phyloP scores from a whole-genome alignment of 306 rosid genomes.

The Cercis canadensis region DNA sequence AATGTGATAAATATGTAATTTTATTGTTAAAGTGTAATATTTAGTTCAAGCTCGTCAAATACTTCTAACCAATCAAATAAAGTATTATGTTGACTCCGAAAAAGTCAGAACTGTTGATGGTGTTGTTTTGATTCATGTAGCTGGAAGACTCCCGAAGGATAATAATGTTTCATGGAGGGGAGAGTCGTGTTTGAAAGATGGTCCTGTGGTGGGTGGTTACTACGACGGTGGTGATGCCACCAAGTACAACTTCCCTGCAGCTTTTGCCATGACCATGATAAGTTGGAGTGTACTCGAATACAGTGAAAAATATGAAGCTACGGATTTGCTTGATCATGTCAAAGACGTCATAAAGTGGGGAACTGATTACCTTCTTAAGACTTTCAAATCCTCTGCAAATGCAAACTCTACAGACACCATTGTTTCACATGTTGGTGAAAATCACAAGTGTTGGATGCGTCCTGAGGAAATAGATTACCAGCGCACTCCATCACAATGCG shows the following conservation, averaged over 20 bases:
- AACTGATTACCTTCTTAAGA: constrained; percentile 76
- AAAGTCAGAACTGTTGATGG: too few relatives aligned
- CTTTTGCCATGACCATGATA: constrained; percentile 79
- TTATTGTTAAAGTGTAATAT: too few relatives aligned
- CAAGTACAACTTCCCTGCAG: constrained; percentile 73
- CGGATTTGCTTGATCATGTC: constrained; percentile 70
- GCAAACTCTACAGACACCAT: constrained; percentile 15
- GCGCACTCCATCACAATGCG: constrained; percentile 49
- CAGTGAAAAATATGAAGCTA: constrained; percentile 80
- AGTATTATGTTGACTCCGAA: too few relatives aligned
- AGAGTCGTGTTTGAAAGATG: constrained; percentile 64
- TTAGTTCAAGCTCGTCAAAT: too few relatives aligned
- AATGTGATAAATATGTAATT: too few relatives aligned
- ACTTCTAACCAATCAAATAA: too few relatives aligned
- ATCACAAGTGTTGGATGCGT: constrained; percentile 81
- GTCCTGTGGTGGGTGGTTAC: constrained; percentile 78
- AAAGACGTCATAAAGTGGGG: constrained; percentile 89
- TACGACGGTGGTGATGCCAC: constrained; percentile 88
- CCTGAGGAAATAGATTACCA: constrained; percentile 75
- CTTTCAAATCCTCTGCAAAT: constrained; percentile 73
- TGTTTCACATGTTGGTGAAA: constrained; percentile 62
- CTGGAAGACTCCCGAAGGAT: constrained; percentile 77
- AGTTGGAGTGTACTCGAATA: constrained; percentile 92
- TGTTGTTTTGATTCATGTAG: too few relatives aligned
- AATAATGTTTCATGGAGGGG: constrained; percentile 91